These are phyloP conservation scores for Geotrichum histeridarum DNA, from an alignment of 1,139 yeast genomes.

Conservation along the genomic window DNA sequence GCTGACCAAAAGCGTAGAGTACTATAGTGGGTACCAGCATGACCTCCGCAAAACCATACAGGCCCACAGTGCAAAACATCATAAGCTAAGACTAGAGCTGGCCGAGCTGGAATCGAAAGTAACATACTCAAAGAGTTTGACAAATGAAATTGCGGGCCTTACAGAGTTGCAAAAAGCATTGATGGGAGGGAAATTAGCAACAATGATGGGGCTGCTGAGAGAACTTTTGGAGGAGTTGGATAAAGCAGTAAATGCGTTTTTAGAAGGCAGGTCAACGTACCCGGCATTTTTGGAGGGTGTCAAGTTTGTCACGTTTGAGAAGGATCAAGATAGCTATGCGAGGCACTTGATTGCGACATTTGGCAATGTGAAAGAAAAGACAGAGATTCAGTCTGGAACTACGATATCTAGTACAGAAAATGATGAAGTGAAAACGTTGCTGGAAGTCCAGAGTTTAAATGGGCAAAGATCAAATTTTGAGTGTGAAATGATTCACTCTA, in stretches of 20 bases:
- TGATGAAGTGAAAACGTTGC: too few relatives aligned
- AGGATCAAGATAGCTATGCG: too few relatives aligned
- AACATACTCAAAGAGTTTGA: neutral
- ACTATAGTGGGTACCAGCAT: neutral
- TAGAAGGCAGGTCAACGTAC: neutral
- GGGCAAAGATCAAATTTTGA: too few relatives aligned
- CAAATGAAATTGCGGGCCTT: neutral
- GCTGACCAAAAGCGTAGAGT: neutral
- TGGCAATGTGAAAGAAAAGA: too few relatives aligned
- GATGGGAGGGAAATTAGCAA: neutral
- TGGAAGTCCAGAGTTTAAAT: too few relatives aligned
- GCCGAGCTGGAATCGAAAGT: neutral
- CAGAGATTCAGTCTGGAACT: too few relatives aligned
- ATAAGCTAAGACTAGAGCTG: too few relatives aligned
- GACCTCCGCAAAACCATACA: neutral
- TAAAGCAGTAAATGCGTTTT: neutral
- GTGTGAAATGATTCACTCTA: too few relatives aligned
- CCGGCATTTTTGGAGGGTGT: too few relatives aligned
- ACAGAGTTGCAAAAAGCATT: constrained; percentile 1
- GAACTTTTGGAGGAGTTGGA: constrained; percentile 1
- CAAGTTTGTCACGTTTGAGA: too few relatives aligned
- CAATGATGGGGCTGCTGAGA: constrained; percentile 1
- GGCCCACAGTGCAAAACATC: neutral
- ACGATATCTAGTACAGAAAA: too few relatives aligned
- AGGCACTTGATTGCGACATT: too few relatives aligned